Evolutionary conservation across 495 filamentous ascomycete species (phyloP).

Genomic region (Neurospora pannonica): DNA sequence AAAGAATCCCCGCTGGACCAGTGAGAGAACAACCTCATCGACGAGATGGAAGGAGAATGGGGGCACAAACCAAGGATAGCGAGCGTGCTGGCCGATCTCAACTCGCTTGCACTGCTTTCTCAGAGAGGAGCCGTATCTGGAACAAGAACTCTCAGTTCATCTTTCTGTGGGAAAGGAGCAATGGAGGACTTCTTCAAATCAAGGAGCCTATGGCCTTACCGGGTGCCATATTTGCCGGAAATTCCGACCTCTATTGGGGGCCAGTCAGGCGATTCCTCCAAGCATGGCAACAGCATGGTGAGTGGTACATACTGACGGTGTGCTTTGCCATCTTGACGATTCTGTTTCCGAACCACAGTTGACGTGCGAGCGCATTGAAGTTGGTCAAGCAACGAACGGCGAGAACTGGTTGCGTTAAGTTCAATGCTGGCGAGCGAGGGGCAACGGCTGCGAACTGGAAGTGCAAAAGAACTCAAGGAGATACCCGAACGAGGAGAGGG

Average conservation of each 20-base stretch:
- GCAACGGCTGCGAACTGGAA: not conserved
- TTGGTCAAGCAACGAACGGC: not conserved
- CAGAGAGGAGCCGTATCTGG: constrained; percentile 89
- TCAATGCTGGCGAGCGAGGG: not conserved
- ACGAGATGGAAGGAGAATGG: not conserved
- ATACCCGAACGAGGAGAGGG: not conserved
- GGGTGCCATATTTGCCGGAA: constrained; percentile 10
- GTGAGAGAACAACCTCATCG: not conserved
- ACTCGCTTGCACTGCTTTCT: constrained; percentile 98
- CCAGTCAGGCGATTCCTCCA: not conserved
- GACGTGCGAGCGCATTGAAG: not conserved
- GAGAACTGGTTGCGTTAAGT: not conserved
- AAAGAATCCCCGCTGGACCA: not conserved
- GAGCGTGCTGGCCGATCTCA: constrained; percentile 86
- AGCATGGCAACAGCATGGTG: not conserved
- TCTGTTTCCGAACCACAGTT: not conserved
- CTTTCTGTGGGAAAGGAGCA: not conserved
- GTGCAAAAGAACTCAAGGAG: not conserved
- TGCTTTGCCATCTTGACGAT: constrained; percentile 9
- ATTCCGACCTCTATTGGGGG: constrained; percentile 10
- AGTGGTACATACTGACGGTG: constrained; percentile 5
- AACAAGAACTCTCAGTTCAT: not conserved
- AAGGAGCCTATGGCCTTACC: not conserved
- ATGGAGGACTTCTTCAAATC: not conserved
- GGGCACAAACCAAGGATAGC: constrained; percentile 50